Evolutionary conservation across 257 asterid genomes (phyloP).

Genomic region (Hygrophila difformis): DNA sequence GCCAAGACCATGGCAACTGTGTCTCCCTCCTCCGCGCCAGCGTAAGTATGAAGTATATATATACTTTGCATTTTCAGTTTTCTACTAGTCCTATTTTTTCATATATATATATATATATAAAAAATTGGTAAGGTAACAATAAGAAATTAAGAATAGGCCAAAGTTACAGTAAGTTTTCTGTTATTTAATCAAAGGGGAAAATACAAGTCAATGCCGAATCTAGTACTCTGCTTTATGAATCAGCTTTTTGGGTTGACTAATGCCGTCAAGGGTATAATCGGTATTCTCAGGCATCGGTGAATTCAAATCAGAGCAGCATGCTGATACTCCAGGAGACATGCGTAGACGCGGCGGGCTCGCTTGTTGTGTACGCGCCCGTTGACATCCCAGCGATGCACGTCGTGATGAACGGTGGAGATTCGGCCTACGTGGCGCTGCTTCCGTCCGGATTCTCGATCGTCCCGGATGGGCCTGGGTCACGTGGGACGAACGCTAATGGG

Average conservation of each 20-base stretch:
- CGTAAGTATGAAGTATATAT: constrained; percentile 24
- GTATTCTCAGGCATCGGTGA: constrained; percentile 30
- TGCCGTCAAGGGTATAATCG: constrained; percentile 14
- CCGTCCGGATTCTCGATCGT: constrained; percentile 87
- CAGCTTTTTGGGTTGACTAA: constrained; percentile 23
- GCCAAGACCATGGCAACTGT: constrained; percentile 78
- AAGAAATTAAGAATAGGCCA: no score
- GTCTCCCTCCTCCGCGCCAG: constrained; percentile 81
- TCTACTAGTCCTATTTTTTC: no score
- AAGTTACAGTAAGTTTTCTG: no score
- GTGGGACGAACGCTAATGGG: no score
- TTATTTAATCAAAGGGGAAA: no score
- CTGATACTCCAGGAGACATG: constrained; percentile 81
- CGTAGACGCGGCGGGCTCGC: constrained; percentile 77
- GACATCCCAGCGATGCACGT: constrained; percentile 86
- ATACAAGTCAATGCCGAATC: constrained; percentile 28
- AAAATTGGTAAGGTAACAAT: no score
- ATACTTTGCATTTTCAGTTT: constrained; percentile 2
- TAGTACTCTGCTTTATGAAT: constrained; percentile 30
- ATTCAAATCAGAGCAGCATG: constrained; percentile 76
- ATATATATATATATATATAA: no score
- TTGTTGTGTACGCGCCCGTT: constrained; percentile 89
- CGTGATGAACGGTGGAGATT: constrained; percentile 93
- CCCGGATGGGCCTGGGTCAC: no score
- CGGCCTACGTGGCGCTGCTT: constrained; percentile 70